Evolutionary conservation across 2,329 filamentous ascomycete species (phyloP), one percentile per base, ranked within the genome.

Genomic region (Calonectria pteridis): DNA sequence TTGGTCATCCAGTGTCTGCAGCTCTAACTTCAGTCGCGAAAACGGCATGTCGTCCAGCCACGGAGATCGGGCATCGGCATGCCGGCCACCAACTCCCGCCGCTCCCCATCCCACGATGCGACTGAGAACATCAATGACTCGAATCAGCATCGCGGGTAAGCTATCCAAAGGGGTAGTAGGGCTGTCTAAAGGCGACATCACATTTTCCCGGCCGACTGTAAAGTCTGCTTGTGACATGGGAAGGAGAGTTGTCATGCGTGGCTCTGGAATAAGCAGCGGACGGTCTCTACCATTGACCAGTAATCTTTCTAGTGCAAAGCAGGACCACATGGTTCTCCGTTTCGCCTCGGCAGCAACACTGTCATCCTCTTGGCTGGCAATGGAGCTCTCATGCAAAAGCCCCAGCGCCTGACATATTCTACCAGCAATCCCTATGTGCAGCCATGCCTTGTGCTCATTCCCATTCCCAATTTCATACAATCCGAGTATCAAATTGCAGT

Each of bases 11-110:
- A 62, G 26, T 5, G 33, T 26, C 14, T 18, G 33, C 7, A 62
- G 55, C 33, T 62, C 55, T 11, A 23, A 28, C 18, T 62, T 40
- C 31, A 62, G 11, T 6, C 23, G 55, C 23, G 55, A 62, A 40
- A 62, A 62, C 23, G 55, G 55, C 55, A 62, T 62, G 35, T 62
- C 55, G 26, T 62, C 55, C 18, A 62, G 33, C 55, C 55, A 62
- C 10, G 55, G 55, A 20, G 55, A 62, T 20, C 55, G 33, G 4
- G 55, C 55, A 62, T 62, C 55, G 23, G 20, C 55, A 4, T 62
- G 55, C 20, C 55, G 55, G 7, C 55, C 55, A 10, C 55, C 55
- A 3, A 62, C 33, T 5, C 55, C 55, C 37, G 55, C 55, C 1
- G 55, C 55, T 18, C 55, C 55, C 55, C 35, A 62, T 18, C 55